A percentile compares a stretch with the other conserved stretches of the same genome.
phyloP scores from a whole-genome alignment of 257 asterid genomes.

The Fraxinus pennsylvanica region DNA sequence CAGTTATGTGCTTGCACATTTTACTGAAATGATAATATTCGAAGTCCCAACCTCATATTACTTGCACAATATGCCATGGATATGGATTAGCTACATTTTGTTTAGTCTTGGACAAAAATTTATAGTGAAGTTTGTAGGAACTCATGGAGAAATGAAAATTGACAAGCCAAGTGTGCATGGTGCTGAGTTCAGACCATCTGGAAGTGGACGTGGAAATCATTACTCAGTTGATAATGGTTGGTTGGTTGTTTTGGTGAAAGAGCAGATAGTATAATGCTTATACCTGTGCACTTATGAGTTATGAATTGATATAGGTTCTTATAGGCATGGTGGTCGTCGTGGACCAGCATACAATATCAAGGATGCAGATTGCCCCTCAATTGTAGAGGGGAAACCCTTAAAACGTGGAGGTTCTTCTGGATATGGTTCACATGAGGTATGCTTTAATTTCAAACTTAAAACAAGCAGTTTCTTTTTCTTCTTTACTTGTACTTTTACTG shows the following conservation, averaged over 20 bases:
- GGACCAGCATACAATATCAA: constrained; percentile 54
- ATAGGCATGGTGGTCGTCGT: constrained; percentile 77
- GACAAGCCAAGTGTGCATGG: constrained; percentile 47
- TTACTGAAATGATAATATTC: constrained; percentile 21
- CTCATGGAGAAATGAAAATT: constrained; percentile 48
- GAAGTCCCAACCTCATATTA: neutral
- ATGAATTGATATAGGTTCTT: constrained; percentile 54
- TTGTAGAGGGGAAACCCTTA: constrained; percentile 61
- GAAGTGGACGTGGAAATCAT: constrained; percentile 57
- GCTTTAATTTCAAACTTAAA: constrained; percentile 23
- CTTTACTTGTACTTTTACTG: neutral
- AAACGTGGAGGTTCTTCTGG: constrained; percentile 72
- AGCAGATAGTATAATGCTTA: constrained; percentile 2
- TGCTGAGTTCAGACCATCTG: constrained; percentile 52
- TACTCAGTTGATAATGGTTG: constrained; percentile 70
- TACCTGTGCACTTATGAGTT: constrained; percentile 19
- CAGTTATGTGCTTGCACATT: neutral
- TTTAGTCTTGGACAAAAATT: neutral
- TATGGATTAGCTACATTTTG: constrained; percentile 6
- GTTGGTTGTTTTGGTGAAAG: constrained; percentile 28
- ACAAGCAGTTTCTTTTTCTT: neutral
- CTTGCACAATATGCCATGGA: neutral
- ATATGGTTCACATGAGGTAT: constrained; percentile 69
- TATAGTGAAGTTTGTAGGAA: constrained; percentile 41
- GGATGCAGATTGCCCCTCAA: constrained; percentile 62